Base-by-base conservation (phyloP, 371 early-diverging fungal species). In the Batkoa obscura region DNA sequence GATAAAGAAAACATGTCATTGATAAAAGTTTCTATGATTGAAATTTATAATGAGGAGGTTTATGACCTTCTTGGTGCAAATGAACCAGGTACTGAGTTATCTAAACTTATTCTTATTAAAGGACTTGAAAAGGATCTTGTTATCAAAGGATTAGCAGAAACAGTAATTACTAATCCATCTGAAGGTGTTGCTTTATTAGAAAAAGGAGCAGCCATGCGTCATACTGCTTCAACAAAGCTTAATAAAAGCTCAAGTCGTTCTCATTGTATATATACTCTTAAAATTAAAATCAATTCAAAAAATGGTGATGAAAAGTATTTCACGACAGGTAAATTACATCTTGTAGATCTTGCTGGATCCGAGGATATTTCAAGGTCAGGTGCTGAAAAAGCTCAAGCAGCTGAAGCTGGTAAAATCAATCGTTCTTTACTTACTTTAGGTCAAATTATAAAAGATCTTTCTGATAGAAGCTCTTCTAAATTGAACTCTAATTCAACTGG, bases 21-120 rank as follows among this genome's bases (percentile, higher is more conserved):
- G 1, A 88, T 88, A 3, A 76, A 77, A 32, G 76, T 92, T 5
- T 91, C 92, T 38, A 84, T 86, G 57, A 71, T 96, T 36, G 99
- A 99, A 68, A 77, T 99, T 31, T 99, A 99, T 73, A 99, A 99
- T 62, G 99, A 99, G 65, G 91, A 96, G 41, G 72, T 99, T 50
- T 77, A 81, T 33, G 98, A 99, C 68, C 71, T 99, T 30, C 66
- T 99, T 23, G 61, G 63, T 4, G 62, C 65, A 31, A 72, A 72
- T 75, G 46, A 66, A 72, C 10, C 60, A 52, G 1, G 60, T 68
- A 0, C 75, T 48, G 67, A 72, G 9, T 61, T 51, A 2, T 60
- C 67, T 0, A 61, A 61, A 0, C 79, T 86, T 34, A 80, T 75
- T 58, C 74, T 84, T 32, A 86, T 67, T 59, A 86, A 87, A 39